Conservation (phyloP, 2,329 filamentous ascomycete species). For the Trichophyton verrucosum region DNA sequence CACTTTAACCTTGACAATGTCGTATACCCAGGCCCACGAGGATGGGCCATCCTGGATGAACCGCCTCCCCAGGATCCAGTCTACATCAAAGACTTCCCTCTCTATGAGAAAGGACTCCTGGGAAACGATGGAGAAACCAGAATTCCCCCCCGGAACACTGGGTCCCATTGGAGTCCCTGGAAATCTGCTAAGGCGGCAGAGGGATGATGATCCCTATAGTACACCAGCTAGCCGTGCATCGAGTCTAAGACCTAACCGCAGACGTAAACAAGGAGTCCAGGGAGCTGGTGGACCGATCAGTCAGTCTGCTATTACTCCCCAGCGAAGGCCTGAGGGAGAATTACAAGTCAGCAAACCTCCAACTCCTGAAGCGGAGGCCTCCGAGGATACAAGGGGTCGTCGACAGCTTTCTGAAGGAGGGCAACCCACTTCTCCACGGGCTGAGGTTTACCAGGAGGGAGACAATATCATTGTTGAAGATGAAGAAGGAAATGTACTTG, state of each 20-base stretch:
- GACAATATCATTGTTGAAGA: conserved; percentile 70
- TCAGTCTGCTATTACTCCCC: conserved; percentile 77
- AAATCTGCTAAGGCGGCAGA: conserved; percentile 68
- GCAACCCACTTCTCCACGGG: conserved; percentile 15
- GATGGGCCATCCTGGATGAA: conserved; percentile 94
- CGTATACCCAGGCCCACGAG: conserved; percentile 81
- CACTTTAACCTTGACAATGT: conserved; percentile 87
- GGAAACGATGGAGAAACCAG: conserved; percentile 45
- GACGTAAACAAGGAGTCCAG: conserved; percentile 53
- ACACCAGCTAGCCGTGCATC: conserved; percentile 43
- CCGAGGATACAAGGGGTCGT: background rate
- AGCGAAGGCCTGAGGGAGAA: conserved; percentile 24
- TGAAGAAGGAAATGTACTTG: conserved; percentile 72
- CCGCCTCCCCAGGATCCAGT: conserved; percentile 67
- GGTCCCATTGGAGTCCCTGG: conserved; percentile 59
- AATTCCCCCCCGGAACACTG: conserved; percentile 56
- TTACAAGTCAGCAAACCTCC: conserved; percentile 15
- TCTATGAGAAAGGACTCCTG: conserved; percentile 59
- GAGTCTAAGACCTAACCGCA: conserved; percentile 41
- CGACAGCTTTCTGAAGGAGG: conserved; percentile 20
- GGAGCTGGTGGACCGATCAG: conserved; percentile 77
- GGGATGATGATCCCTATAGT: conserved; percentile 57
- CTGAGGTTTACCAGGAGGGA: conserved; percentile 70
- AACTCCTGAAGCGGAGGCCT: conserved; percentile 12
- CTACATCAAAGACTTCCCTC: conserved; percentile 67